Evolutionary conservation across 2,329 filamentous ascomycete species (phyloP).

Genomic region (Zalaria sp.): DNA sequence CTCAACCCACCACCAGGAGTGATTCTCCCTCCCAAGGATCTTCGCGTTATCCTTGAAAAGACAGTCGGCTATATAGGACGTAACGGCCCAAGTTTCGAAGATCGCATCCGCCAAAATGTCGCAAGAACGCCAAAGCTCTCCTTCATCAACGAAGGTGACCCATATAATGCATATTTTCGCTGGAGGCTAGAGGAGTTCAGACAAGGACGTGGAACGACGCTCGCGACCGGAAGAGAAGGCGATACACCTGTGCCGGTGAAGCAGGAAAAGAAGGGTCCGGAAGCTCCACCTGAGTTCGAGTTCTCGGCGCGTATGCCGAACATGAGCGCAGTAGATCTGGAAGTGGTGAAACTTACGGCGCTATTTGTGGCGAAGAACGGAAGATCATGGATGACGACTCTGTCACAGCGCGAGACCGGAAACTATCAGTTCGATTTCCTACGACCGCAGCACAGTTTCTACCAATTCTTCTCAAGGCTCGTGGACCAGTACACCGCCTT

Average conservation of each 20-base stretch:
- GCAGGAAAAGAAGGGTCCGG: constrained; percentile 55
- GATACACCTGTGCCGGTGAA: constrained; percentile 49
- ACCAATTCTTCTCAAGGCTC: constrained; percentile 86
- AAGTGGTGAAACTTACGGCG: constrained; percentile 61
- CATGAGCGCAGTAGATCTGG: constrained; percentile 86
- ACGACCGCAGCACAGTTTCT: constrained; percentile 84
- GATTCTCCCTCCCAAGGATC: constrained; percentile 73
- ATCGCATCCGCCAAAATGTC: constrained; percentile 75
- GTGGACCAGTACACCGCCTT: constrained; percentile 88
- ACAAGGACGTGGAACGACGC: constrained; percentile 64
- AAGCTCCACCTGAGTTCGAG: constrained; percentile 72
- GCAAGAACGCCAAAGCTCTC: constrained; percentile 77
- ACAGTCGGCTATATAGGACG: constrained; percentile 81
- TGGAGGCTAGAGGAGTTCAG: constrained; percentile 83
- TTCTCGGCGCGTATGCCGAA: constrained; percentile 96
- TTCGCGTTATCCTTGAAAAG: constrained; percentile 78
- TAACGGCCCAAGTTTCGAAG: constrained; percentile 55
- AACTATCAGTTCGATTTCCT: constrained; percentile 97
- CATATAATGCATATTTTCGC: constrained; percentile 77
- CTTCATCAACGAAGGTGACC: constrained; percentile 66
- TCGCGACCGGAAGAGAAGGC: constrained; percentile 60
- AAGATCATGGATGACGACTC: constrained; percentile 74
- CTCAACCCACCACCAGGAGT: constrained; percentile 70
- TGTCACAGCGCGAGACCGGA: constrained; percentile 75
- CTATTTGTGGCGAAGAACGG: constrained; percentile 89